A percentile compares a stretch with the other conserved stretches of the same genome.
Conservation (phyloP, 305 asterid species). For the Fraxinus sp. region DNA sequence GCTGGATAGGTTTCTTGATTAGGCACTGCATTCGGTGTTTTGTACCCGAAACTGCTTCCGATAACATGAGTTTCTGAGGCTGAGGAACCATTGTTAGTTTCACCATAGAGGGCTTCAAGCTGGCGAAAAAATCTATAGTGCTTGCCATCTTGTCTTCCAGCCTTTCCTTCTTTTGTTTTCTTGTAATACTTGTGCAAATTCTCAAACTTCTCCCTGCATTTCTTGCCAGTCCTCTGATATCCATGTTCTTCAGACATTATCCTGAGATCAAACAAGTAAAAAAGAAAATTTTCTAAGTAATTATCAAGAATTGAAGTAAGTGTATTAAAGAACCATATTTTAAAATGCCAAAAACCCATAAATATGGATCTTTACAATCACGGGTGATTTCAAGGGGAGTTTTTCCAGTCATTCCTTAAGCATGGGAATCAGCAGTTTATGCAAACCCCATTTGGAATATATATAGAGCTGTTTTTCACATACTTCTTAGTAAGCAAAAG, state of each 20-base stretch:
- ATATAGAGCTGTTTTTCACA: neutral
- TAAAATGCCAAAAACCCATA: neutral
- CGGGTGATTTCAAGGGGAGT: neutral
- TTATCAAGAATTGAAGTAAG: neutral
- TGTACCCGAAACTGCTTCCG: conserved; percentile 22
- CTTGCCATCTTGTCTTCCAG: conserved; percentile 91
- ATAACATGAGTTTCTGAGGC: conserved; percentile 36
- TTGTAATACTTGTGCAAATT: conserved; percentile 94
- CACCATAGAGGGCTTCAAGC: conserved; percentile 93
- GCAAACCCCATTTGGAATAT: conserved; percentile 2
- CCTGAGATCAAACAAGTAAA: conserved; percentile 36
- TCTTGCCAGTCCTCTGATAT: conserved; percentile 85
- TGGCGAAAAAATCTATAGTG: conserved; percentile 90
- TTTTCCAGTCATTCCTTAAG: neutral
- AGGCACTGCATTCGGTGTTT: conserved; percentile 15
- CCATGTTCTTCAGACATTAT: conserved; percentile 88
- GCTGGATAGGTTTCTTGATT: conserved; percentile 40
- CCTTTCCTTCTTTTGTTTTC: conserved; percentile 86
- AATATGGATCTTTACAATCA: neutral
- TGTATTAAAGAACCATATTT: conserved; percentile 27
- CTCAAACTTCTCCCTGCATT: conserved; percentile 96
- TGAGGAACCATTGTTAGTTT: conserved; percentile 39
- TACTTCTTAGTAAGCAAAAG: neutral
- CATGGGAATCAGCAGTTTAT: neutral
- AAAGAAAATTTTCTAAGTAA: neutral